Base-by-base conservation (phyloP, 108 stramenopile species). In the Aurantiochytrium sp. region DNA sequence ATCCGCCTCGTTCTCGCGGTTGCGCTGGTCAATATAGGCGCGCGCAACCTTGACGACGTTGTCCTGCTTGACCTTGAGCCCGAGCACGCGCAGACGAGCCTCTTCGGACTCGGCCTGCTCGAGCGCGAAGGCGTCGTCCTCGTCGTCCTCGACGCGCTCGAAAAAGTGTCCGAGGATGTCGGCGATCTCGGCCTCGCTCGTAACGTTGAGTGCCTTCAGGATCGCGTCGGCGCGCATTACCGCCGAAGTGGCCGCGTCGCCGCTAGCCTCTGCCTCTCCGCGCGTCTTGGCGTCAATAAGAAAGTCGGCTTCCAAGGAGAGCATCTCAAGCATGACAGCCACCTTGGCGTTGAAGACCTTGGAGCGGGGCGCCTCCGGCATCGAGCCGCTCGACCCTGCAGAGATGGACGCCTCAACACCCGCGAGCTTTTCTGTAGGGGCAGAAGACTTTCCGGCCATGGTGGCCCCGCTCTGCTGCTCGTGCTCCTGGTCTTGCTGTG, bases 91-190 rank as follows among this genome's bases (percentile, higher is more conserved):
- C 22, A 22, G 21, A 4, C 24, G 54, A 21, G 41, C 88, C 30
- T 88, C 85, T 1, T 88, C 69, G 3, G 87, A 48, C 17, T 68
- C 68, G 12, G 37, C 42, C 39, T 59, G 22, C 41, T 89, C 54
- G 37, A 73, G 39, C 52, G 88, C 52, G 4, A 87, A 89, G 27
- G 55, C 42, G 31, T 90, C 90, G 27, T 92, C 90, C 4, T 68
- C 22, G 37, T 68, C 68, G 19, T 65, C 86, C 45, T 68, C 86
- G 19, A 90, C 89, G 27, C 92, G 91, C 5, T 53, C 69, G 54
- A 94, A 94, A 87, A 94, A 94, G 87, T 94, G 92, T 19, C 53
- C 54, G 45, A 91, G 32, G n/a, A 94, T 73, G 50, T 87, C 90
- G 55, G 53, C 55, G 42, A 94, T 34, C 65, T 93, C 92, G 21